Evolutionary conservation across 768 basidiomycete genomes (phyloP), one percentile per base, ranked within the genome.

Genomic region (Cystofilobasidium capitatum): DNA sequence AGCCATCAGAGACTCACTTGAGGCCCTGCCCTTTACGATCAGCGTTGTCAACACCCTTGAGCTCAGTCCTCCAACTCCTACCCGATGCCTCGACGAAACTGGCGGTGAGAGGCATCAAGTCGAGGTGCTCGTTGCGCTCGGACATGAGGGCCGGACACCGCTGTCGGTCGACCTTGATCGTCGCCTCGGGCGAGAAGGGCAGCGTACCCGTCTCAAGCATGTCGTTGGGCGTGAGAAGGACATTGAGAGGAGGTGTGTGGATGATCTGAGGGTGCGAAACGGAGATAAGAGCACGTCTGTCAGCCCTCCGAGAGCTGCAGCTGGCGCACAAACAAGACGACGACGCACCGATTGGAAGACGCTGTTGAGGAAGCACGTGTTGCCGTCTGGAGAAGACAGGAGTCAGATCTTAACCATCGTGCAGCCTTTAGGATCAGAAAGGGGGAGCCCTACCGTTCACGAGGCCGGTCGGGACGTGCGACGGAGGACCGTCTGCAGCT

Each of bases 341-440:
- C 37, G n/a, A 73, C 74, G 29, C 36, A 77, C 88, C 44, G 87
- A 88, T 75, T 97, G 92, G 35, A 97, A 79, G 36, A 91, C 89
- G 37, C 90, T 91, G 78, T 94, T 97, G 87, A 93, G 89, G 78
- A 92, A 97, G 78, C 92, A 97, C 0, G 91, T 94, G 71, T 80
- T 80, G 35, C 77, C 77, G 33, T 55, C 51, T 55, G 14, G 40
- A 62, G 35, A 5, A 35, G 45, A 16, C 9, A 42, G 29, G 62
- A 31, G 31, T n/a, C 22, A 12, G 42, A 33, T 47, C 3, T n/a
- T 17, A 10, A 16, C 40, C 14, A 14, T 9, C 16, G 36, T 8
- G 24, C 7, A 62, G 61, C 39, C 20, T 8, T 13, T n/a, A n/a
- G 2, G 26, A 29, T 20, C 9, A 42, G 61, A 17, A 31, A 22